Conservation (phyloP, 2,329 filamentous ascomycete species). For the Beauveria medogensis region DNA sequence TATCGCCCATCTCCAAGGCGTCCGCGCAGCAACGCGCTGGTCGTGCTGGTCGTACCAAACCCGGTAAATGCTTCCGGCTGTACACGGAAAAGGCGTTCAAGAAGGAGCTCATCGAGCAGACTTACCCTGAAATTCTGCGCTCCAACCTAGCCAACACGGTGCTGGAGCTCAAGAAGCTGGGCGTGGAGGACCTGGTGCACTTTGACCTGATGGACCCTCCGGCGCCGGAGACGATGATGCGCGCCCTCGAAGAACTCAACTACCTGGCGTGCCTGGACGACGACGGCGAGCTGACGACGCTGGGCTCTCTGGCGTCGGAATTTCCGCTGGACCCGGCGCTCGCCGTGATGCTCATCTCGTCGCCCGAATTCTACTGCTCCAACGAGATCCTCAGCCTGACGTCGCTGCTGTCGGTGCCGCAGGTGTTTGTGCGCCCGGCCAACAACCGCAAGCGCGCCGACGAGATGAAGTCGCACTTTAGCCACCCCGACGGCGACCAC, state of each 20-base stretch:
- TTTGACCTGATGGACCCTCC: slow-evolving; percentile 99
- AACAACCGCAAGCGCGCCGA: slow-evolving; percentile 83
- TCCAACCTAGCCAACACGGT: slow-evolving; percentile 95
- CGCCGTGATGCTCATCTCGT: slow-evolving; percentile 96
- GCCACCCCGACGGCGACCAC: slow-evolving; percentile 89
- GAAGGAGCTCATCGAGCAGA: slow-evolving; percentile 95
- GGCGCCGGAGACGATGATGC: slow-evolving; percentile 96
- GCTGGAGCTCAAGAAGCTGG: slow-evolving; percentile 93
- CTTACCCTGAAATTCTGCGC: slow-evolving; percentile 88
- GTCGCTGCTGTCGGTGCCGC: slow-evolving; percentile 85
- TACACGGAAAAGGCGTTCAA: slow-evolving; percentile 96
- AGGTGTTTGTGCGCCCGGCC: slow-evolving; percentile 85
- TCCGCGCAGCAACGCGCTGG: slow-evolving; percentile 95
- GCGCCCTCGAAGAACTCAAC: slow-evolving; percentile 93
- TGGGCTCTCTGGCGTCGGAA: slow-evolving; percentile 83
- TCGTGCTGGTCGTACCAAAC: slow-evolving; percentile 97
- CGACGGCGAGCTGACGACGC: slow-evolving; percentile 80
- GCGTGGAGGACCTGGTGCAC: slow-evolving; percentile 90
- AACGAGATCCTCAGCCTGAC: slow-evolving; percentile 97
- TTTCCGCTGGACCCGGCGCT: slow-evolving; percentile 91
- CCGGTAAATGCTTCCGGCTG: slow-evolving; percentile 94
- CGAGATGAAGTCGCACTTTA: slow-evolving; percentile 93
- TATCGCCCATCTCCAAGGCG: slow-evolving; percentile 95
- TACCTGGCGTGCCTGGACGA: slow-evolving; percentile 95
- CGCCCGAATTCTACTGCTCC: slow-evolving; percentile 96